Base-by-base conservation (phyloP, 2,329 filamentous ascomycete species). In the Diaporthe sp. region DNA sequence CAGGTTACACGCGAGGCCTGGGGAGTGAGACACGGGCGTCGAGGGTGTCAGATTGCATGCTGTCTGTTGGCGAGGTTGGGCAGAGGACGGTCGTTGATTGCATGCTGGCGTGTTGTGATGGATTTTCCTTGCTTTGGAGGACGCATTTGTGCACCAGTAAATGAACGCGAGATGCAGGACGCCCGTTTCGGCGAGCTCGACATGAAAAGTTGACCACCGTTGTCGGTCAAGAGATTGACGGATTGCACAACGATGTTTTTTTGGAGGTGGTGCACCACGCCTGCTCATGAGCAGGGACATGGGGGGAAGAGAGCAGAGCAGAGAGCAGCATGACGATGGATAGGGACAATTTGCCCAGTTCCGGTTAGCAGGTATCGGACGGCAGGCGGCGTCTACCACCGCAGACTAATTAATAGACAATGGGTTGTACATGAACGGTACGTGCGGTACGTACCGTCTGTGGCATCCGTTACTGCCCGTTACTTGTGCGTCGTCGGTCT, bases 331-430 rank as follows among this genome's bases (percentile, higher is more conserved):
- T 46, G 61, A 28, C 25, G 25, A 46, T 19, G 25, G 49, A 28
- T n/a, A 22, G 22, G 31, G 31, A 34, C 62, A 53, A 17, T 25
- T 51, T 68, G 28, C 19, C 62, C 65, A 51, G n/a, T n/a, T 53
- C 13, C 39, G 65, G 65, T 53, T 68, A 53, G 65, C 31, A 68
- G n/a, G n/a, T 28, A 31, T 55, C 49, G 46, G 65, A 69, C 65
- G 65, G 65, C 65, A 55, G 31, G 65, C 65, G 65, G 65, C 65
- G 65, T 69, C 65, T 69, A 55, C 65, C 65, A 69, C n/a, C 46
- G 19, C 42, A 15, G 42, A 65, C 61, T 44, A 49, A 22, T 12
- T 34, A 25, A 19, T 15, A 19, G n/a, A 12, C 22, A 39, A 8
- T 17, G 25, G 57, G n/a, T 13, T 25, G 57, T 31, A 34, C 42